A percentile compares a stretch with the other conserved stretches of the same genome.
These are phyloP conservation scores for Rhodotorula toruloides DNA, from an alignment of 768 basidiomycete genomes.

Conservation along the genomic window DNA sequence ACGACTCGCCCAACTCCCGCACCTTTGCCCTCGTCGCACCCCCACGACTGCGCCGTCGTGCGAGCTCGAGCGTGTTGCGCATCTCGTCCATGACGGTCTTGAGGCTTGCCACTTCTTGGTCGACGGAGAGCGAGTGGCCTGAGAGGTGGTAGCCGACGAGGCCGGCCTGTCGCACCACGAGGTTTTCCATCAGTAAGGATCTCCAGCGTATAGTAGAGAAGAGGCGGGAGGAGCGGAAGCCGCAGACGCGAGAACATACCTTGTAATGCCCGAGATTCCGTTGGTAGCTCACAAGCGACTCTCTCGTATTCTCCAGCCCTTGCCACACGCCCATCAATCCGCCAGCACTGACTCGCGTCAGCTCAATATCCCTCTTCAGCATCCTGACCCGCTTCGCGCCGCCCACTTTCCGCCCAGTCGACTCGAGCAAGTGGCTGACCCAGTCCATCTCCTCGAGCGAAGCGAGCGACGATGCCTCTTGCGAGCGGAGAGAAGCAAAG, in stretches of 20 bases:
- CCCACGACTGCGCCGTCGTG: neutral
- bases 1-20: neutral
- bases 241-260: conserved; percentile 9
- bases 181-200: neutral
- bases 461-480: conserved; percentile 12
- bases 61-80: conserved; percentile 27
- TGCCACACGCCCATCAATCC: conserved; percentile 29
- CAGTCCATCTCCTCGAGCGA: conserved; percentile 1
- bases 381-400: conserved; percentile 29
- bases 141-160: conserved; percentile 42
- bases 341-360: conserved; percentile 34
- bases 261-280: conserved; percentile 33
- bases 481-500: conserved; percentile 19
- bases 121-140: conserved; percentile 33
- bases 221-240: neutral
- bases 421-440: too few species aligned
- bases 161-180: conserved; percentile 32
- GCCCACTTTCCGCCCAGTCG: too few species aligned
- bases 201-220: neutral
- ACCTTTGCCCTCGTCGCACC: neutral
- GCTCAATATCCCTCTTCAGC: conserved; percentile 37
- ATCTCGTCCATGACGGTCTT: conserved; percentile 40
- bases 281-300: conserved; percentile 28
- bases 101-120: conserved; percentile 37
- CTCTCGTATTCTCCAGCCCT: conserved; percentile 39